These are phyloP conservation scores for Ilyonectria robusta DNA, from an alignment of 2,329 filamentous ascomycete species.

Conservation along the genomic window DNA sequence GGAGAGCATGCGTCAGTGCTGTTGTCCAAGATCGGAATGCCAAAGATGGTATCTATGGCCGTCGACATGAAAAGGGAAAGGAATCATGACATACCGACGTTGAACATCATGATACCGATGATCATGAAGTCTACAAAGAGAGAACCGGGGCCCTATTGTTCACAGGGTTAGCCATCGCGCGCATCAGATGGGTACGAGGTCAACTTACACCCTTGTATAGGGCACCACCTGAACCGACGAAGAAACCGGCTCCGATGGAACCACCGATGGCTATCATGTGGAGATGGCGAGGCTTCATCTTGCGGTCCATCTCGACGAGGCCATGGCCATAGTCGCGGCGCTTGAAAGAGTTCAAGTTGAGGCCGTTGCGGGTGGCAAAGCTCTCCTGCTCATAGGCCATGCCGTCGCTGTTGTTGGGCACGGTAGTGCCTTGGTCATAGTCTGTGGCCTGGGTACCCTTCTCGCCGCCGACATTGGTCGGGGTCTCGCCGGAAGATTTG, in stretches of 20 bases:
- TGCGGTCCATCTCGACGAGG: constrained; percentile 55
- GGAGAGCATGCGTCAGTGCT: constrained; percentile 22
- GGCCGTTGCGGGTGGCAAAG: constrained; percentile 44
- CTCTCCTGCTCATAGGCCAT: constrained; percentile 42
- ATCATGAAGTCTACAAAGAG: constrained; percentile 67
- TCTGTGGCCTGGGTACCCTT: constrained; percentile 40
- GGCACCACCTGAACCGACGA: constrained; percentile 71
- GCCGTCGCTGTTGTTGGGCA: constrained; percentile 29
- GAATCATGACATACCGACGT: constrained; percentile 55
- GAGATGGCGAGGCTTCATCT: constrained; percentile 70
- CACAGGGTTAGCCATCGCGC: constrained; percentile 21
- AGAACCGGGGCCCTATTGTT: constrained; percentile 56
- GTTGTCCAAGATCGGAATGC: too few species aligned
- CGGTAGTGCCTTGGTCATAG: constrained; percentile 33
- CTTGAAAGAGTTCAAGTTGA: constrained; percentile 46
- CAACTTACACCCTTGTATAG: constrained; percentile 61
- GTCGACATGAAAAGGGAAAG: neutral
- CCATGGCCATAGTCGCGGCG: constrained; percentile 38
- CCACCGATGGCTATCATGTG: constrained; percentile 76
- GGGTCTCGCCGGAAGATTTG: constrained; percentile 35
- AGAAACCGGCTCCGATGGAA: constrained; percentile 75
- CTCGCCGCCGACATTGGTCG: constrained; percentile 41
- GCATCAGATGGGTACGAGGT: neutral
- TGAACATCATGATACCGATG: constrained; percentile 73
- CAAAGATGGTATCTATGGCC: neutral